phyloP scores from a whole-genome alignment of 805 yeast species.

The Blastobotrys muscicola region DNA sequence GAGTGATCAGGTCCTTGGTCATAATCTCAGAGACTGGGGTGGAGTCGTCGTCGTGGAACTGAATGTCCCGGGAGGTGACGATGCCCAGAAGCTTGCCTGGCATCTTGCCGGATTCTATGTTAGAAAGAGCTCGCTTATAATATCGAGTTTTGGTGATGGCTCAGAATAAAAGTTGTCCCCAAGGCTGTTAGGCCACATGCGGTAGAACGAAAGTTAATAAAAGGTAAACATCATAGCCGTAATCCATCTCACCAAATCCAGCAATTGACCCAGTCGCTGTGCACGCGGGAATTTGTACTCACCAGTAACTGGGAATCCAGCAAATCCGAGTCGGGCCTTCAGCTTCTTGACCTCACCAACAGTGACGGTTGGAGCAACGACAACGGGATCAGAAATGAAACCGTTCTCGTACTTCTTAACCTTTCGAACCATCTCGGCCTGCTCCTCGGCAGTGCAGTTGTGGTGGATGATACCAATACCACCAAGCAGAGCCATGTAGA shows the following conservation, averaged over 20 bases:
- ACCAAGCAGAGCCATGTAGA: conserved; percentile 95
- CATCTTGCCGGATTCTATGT: conserved; percentile 67
- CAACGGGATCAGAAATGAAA: conserved; percentile 90
- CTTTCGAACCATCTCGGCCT: conserved; percentile 95
- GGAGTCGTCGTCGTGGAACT: conserved; percentile 72
- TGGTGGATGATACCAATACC: conserved; percentile 99
- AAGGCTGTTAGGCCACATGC: conserved; percentile 93
- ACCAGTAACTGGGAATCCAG: conserved; percentile 99
- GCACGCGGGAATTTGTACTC: too few species aligned
- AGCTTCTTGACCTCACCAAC: conserved; percentile 72
- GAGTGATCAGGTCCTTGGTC: conserved; percentile 85
- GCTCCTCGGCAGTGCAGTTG: conserved; percentile 93
- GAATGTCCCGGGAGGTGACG: conserved; percentile 93
- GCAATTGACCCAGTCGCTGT: neutral
- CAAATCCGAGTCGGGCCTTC: conserved; percentile 72
- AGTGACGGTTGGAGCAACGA: conserved; percentile 63
- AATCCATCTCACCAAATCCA: too few species aligned
- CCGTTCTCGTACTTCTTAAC: conserved; percentile 98
- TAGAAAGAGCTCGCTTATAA: conserved; percentile 18
- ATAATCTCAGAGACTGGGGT: conserved; percentile 65
- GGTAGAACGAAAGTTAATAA: conserved; percentile 99
- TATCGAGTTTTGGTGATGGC: conserved; percentile 7
- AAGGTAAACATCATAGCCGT: conserved; percentile 14
- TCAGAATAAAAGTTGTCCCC: conserved; percentile 57
- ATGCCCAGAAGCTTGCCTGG: conserved; percentile 92